These are phyloP conservation scores for Alloteropsis semialata DNA, from an alignment of 176 grass and related monocot species.

Conservation along the genomic window DNA sequence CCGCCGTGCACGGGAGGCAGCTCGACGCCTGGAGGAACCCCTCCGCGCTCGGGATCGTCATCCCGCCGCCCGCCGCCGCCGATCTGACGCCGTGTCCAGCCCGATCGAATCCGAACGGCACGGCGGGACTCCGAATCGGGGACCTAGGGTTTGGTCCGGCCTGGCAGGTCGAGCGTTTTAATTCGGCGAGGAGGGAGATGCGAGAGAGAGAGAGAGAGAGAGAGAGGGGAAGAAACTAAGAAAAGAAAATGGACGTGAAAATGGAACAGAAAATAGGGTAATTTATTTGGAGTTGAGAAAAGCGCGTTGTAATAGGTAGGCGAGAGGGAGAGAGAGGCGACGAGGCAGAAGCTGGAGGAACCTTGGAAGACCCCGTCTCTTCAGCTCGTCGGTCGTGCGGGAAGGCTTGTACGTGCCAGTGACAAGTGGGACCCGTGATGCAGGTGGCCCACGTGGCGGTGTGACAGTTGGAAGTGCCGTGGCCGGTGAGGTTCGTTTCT, in stretches of 20 bases:
- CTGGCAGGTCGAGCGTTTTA: conserved; percentile 5
- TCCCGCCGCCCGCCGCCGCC: conserved; percentile 13
- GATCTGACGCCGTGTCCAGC: neutral
- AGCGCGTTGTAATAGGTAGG: neutral
- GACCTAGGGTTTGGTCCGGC: conserved; percentile 42
- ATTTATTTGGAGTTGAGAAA: neutral
- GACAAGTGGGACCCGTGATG: neutral
- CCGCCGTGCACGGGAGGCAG: conserved; percentile 76
- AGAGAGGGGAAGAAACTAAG: neutral
- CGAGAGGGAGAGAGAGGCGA: neutral
- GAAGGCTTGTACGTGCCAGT: neutral
- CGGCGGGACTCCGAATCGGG: neutral
- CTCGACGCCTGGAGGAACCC: conserved; percentile 62
- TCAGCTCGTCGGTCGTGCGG: neutral
- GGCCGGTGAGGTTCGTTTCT: no score
- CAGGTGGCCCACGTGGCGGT: neutral
- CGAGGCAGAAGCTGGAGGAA: neutral
- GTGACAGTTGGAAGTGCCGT: no score
- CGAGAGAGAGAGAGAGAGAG: neutral
- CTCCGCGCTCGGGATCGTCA: conserved; percentile 84
- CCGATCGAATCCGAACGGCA: neutral
- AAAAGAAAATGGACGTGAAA: neutral
- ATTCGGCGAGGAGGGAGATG: neutral
- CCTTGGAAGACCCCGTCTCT: neutral
- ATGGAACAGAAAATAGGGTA: neutral